Percentiles rank a stretch among this genome's conserved stretches.
phyloP scores from a whole-genome alignment of 352 stramenopile species.

The Pythium rishiriense region DNA sequence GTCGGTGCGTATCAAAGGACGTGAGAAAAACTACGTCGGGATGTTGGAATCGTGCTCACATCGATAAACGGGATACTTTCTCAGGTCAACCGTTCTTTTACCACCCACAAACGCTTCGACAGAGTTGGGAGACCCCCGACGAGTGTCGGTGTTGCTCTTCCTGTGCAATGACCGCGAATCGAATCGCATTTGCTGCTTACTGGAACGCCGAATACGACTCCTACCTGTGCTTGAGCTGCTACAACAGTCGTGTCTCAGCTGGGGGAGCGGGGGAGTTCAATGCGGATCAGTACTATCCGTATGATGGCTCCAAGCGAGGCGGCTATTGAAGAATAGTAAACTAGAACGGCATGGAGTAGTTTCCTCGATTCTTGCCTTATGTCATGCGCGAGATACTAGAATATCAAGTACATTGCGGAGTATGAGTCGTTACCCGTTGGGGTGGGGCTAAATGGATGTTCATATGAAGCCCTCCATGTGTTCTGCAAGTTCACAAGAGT shows the following conservation, averaged over 20 bases:
- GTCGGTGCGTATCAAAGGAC: slow-evolving; percentile 40
- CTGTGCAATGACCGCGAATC: slow-evolving; percentile 24
- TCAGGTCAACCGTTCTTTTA: slow-evolving; percentile 69
- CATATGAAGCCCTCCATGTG: slow-evolving; percentile 75
- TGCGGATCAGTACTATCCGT: slow-evolving; percentile 37
- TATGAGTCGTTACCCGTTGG: neutral
- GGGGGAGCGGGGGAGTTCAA: neutral
- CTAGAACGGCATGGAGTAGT: neutral
- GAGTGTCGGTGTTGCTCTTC: slow-evolving; percentile 48
- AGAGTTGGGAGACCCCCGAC: slow-evolving; percentile 56
- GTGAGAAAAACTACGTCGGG: too few relatives aligned
- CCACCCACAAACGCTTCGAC: slow-evolving; percentile 51
- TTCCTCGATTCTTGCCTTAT: neutral
- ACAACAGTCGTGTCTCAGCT: slow-evolving; percentile 9
- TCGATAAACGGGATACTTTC: too few relatives aligned
- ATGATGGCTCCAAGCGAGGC: slow-evolving; percentile 48
- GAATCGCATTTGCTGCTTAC: slow-evolving; percentile 41
- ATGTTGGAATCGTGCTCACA: too few relatives aligned
- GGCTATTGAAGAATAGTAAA: slow-evolving; percentile 17
- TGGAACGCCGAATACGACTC: slow-evolving; percentile 48
- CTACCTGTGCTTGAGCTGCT: slow-evolving; percentile 48
- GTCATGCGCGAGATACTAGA: too few relatives aligned
- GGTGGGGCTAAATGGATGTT: neutral
- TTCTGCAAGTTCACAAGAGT: slow-evolving; percentile 19
- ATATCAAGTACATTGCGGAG: neutral